These are phyloP conservation scores for Phlyctochytrium bullatum DNA, from an alignment of 192 early-diverging fungal species.

Conservation along the genomic window DNA sequence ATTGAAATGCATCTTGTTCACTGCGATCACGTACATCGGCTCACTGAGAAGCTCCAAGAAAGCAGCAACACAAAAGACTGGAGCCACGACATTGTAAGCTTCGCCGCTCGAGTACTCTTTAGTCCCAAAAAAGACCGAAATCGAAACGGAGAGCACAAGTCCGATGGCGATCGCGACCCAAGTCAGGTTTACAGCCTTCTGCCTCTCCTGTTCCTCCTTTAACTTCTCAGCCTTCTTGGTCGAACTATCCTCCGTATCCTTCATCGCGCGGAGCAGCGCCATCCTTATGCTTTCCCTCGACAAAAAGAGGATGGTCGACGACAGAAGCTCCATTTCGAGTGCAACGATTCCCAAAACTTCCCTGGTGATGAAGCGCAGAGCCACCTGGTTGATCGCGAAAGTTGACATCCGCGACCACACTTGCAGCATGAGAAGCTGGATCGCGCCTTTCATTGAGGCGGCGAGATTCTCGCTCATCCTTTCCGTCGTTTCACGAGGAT, in stretches of 20 bases:
- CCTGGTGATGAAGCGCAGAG: conserved; percentile 68
- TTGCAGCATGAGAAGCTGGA: conserved; percentile 34
- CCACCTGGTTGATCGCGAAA: conserved; percentile 77
- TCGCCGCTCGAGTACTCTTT: background rate
- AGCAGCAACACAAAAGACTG: conserved; percentile 58
- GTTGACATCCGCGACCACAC: conserved; percentile 49
- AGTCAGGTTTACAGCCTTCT: conserved; percentile 72
- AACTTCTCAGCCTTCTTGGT: background rate
- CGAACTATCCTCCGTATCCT: conserved; percentile 2
- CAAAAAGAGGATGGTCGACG: conserved; percentile 89
- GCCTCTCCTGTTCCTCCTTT: conserved; percentile 26
- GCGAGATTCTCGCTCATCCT: too few species aligned
- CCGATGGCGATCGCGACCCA: conserved; percentile 67
- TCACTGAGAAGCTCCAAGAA: conserved; percentile 80
- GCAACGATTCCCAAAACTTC: conserved; percentile 79
- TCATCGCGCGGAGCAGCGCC: conserved; percentile 37
- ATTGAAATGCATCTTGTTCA: conserved; percentile 70
- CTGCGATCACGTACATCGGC: conserved; percentile 77
- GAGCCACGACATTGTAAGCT: background rate
- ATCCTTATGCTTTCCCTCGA: conserved; percentile 61
- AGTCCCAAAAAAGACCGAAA: conserved; percentile 46
- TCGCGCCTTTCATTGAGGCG: conserved; percentile 25
- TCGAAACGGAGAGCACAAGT: conserved; percentile 51
- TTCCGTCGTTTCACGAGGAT: too few species aligned
- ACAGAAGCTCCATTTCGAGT: conserved; percentile 75